Conservation (phyloP, 1,284 basidiomycete species). For the Wallemia ichthyophaga region DNA sequence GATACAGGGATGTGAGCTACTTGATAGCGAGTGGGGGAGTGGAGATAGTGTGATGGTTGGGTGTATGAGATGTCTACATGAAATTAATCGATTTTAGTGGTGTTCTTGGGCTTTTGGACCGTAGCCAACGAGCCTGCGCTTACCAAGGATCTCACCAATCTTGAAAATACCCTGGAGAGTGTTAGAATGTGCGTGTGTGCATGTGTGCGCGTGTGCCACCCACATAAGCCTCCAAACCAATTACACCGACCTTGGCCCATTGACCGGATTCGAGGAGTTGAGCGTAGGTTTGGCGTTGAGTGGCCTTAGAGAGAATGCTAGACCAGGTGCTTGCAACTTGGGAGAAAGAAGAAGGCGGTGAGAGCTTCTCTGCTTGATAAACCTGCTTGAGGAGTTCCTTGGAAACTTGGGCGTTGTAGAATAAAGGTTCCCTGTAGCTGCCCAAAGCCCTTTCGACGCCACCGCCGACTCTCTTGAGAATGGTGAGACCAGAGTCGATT, state of each 20-base stretch:
- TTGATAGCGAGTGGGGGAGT: not conserved
- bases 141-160: slow-evolving; percentile 71
- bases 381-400: slow-evolving; percentile 66
- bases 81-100: not conserved
- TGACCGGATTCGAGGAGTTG: slow-evolving; percentile 38
- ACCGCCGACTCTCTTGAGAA: not conserved
- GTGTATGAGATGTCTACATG: not conserved
- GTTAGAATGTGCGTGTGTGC: slow-evolving; percentile 19
- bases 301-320: slow-evolving; percentile 36
- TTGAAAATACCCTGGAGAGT: slow-evolving; percentile 25
- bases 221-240: slow-evolving; percentile 56
- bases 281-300: slow-evolving; percentile 36
- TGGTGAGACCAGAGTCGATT: not conserved
- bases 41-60: not conserved
- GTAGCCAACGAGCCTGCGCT: slow-evolving; percentile 58
- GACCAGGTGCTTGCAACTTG: slow-evolving; percentile 38
- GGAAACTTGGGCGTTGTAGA: slow-evolving; percentile 56
- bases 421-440: slow-evolving; percentile 39
- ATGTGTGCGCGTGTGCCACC: not conserved
- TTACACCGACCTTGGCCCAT: slow-evolving; percentile 45
- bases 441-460: not conserved
- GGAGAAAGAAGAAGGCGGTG: slow-evolving; percentile 39
- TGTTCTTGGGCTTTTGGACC: not conserved
- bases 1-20: not conserved
- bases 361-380: slow-evolving; percentile 60